phyloP scores from a whole-genome alignment of 257 asterid genomes.

The Nicotiana noctiflora region DNA sequence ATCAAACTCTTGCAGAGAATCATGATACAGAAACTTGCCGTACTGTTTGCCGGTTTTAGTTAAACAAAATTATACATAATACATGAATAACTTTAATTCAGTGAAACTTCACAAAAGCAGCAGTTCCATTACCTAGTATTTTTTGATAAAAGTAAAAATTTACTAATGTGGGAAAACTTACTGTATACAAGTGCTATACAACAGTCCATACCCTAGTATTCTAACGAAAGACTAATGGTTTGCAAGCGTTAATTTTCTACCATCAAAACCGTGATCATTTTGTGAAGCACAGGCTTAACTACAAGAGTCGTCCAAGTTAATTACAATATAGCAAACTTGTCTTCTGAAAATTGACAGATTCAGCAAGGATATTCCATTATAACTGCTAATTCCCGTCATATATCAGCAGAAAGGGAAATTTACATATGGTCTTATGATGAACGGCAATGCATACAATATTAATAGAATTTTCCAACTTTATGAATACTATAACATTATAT shows the following conservation, averaged over 20 bases:
- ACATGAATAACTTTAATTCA: not conserved
- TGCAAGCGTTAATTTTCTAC: not conserved
- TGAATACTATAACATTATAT: not conserved
- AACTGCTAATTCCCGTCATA: constrained; percentile 1
- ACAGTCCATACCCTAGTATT: not conserved
- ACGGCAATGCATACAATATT: not conserved
- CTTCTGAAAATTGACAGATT: not conserved
- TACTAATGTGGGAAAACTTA: not conserved
- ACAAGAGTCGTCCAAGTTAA: not conserved
- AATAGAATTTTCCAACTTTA: not conserved
- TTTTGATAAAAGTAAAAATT: not conserved
- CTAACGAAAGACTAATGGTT: not conserved
- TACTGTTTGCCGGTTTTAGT: not conserved
- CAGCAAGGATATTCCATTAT: not conserved
- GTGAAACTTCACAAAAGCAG: not conserved
- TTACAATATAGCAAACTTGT: not conserved
- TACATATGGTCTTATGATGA: not conserved
- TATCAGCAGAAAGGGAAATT: not conserved
- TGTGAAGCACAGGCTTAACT: not conserved
- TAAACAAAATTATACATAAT: not conserved
- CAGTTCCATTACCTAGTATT: not conserved
- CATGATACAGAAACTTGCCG: not conserved
- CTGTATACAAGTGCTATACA: not conserved
- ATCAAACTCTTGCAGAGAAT: not conserved
- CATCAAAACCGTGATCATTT: not conserved